phyloP scores from a whole-genome alignment of 176 grass and related monocot genomes.

The Oryza officinalis region DNA sequence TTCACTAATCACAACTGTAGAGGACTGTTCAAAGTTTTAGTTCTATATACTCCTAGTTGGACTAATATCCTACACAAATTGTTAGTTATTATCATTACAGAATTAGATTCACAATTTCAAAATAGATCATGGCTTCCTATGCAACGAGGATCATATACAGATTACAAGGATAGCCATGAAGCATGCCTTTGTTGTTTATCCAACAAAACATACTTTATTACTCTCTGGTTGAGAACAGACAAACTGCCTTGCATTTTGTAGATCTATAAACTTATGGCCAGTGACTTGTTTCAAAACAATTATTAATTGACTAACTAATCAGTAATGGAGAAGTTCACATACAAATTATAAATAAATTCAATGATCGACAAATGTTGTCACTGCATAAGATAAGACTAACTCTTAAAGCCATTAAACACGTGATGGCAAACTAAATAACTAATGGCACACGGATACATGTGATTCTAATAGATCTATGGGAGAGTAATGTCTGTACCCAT shows the following conservation, averaged over 20 bases:
- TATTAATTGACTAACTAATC: not conserved
- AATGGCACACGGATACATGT: not conserved
- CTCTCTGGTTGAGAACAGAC: not conserved
- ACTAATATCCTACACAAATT: not conserved
- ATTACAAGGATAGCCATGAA: not conserved
- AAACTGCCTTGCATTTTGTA: not conserved
- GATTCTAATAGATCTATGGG: not conserved
- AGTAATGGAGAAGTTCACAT: not conserved
- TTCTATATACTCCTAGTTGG: constrained; percentile 26
- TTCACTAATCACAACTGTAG: constrained; percentile 4
- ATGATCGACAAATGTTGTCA: too few species aligned
- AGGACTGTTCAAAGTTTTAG: constrained; percentile 1
- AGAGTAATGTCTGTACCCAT: not conserved
- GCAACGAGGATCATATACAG: not conserved
- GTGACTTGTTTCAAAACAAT: not conserved
- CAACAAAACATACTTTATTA: not conserved
- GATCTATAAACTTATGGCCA: not conserved
- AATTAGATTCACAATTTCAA: constrained; percentile 31
- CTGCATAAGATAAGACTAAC: not conserved
- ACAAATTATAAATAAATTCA: not conserved
- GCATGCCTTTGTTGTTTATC: not conserved
- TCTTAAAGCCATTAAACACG: too few species aligned
- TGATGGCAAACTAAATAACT: not conserved
- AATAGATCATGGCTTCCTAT: not conserved
- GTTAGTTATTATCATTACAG: not conserved